Base-by-base conservation (phyloP, 75 land plant genomes). In the Picea sitchensis region DNA sequence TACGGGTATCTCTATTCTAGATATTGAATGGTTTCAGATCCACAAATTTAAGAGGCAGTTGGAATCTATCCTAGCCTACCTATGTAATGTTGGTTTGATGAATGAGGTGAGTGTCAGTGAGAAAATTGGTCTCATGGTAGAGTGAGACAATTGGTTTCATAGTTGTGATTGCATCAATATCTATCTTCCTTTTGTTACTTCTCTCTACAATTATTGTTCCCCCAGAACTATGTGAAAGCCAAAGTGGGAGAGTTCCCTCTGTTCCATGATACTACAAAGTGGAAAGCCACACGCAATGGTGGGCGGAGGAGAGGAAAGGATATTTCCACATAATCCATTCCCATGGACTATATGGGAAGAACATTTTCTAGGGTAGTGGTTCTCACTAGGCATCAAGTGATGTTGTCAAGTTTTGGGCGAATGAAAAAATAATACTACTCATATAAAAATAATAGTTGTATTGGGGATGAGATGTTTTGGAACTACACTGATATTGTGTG, bases 301-400 rank as follows among this genome's bases (percentile, higher is more conserved):
- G 92, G 94, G 94, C 92, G 7, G 78, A 73, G 58, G 77, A 84
- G 83, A 80, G 92, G 20, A 79, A 60, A 63, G 78, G 65, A 5
- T 89, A 92, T 67, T 92, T 92, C 87, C 65, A 73, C 63, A 81
- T 84, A 76, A 77, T 82, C 61, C 94, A 92, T 65, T 92, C 94
- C 2, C 87, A 87, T 63, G 88, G 89, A 11, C 87, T 86, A 12
- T 80, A 64, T 61, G 90, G 77, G 20, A 90, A 92, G 89, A 90
- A 90, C 83, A 80, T 92, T 13, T 90, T 75, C 79, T 92, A 90
- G 92, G 94, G 94, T 21, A 75, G 84, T 59, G 92, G 94, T 13
- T 26, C 71, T 1, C 32, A 44, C 11, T 92, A 88, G 92, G 79
- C 63, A 3, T 92, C 94, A 0, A 20, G n/a, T 0, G 94, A 90